phyloP scores from a whole-genome alignment of 2,329 filamentous ascomycete species.

The Pyricularia pennisetigena region DNA sequence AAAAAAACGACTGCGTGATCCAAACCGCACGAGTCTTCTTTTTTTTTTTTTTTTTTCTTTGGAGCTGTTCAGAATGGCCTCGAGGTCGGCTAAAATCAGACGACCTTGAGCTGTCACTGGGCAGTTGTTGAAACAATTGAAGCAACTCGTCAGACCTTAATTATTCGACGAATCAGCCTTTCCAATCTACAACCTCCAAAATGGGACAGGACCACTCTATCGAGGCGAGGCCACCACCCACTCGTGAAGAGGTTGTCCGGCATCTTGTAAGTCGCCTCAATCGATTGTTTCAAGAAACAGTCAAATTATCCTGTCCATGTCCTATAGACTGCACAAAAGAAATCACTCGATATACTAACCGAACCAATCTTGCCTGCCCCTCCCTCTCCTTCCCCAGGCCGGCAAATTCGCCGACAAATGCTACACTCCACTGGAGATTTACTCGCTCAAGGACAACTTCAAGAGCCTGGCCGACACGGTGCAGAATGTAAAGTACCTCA shows the following conservation, averaged over 20 bases:
- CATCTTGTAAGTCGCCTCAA: constrained; percentile 30
- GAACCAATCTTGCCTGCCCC: not conserved
- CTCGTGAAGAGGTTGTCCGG: constrained; percentile 40
- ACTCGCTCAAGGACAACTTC: constrained; percentile 67
- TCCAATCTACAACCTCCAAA: constrained; percentile 9
- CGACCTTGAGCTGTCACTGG: not conserved
- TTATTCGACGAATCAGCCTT: not conserved
- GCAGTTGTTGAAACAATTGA: not conserved
- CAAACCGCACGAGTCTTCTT: not conserved
- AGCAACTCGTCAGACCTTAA: not conserved
- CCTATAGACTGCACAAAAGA: constrained; percentile 6
- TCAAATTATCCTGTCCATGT: not conserved
- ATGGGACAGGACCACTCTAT: constrained; percentile 46
- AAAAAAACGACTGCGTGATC: not conserved
- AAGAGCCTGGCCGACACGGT: constrained; percentile 56
- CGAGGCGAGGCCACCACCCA: constrained; percentile 30
- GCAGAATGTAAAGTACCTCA: constrained; percentile 53
- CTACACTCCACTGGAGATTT: constrained; percentile 62
- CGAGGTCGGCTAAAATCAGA: not conserved
- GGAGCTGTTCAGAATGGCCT: not conserved
- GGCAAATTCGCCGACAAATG: constrained; percentile 57
- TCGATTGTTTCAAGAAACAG: not conserved
- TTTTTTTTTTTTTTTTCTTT: not conserved
- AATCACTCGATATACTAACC: not conserved
- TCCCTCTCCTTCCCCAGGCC: constrained; percentile 29